phyloP scores from a whole-genome alignment of 2,329 filamentous ascomycete genomes.

The Neofusicoccum cordaticola region DNA sequence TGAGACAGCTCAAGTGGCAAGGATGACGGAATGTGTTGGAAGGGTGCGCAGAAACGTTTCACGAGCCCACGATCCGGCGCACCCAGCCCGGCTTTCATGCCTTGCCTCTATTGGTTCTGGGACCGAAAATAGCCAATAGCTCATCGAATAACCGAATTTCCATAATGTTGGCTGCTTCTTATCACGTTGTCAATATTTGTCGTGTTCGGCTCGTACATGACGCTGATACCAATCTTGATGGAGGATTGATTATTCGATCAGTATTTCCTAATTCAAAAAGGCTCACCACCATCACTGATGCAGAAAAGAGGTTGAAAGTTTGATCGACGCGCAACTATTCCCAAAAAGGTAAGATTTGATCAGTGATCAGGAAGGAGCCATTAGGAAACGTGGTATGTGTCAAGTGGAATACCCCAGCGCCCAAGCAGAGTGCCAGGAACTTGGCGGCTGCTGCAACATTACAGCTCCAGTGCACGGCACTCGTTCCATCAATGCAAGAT shows the following conservation, averaged over 20 bases:
- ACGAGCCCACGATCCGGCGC: too few relatives aligned
- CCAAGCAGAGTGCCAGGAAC: too few relatives aligned
- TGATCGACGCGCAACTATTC: neutral
- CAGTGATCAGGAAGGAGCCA: neutral
- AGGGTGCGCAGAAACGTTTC: neutral
- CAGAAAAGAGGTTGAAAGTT: neutral
- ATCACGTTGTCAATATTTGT: too few relatives aligned
- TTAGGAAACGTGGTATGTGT: neutral
- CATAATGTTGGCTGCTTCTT: too few relatives aligned
- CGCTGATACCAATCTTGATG: neutral
- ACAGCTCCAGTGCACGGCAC: too few relatives aligned
- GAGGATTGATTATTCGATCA: neutral
- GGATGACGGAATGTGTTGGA: neutral
- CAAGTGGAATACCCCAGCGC: neutral
- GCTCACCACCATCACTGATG: neutral
- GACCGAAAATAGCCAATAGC: too few relatives aligned
- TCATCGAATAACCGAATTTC: too few relatives aligned
- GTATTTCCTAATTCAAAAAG: neutral
- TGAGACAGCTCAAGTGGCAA: neutral
- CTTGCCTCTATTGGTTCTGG: too few relatives aligned
- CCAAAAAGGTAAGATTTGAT: slow-evolving; percentile 4
- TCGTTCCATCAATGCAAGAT: neutral
- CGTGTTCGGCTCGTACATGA: too few relatives aligned
- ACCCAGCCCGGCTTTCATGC: too few relatives aligned
- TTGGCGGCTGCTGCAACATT: too few relatives aligned